Conservation (phyloP, 768 basidiomycete genomes). For the Cystobasidium onofrii region DNA sequence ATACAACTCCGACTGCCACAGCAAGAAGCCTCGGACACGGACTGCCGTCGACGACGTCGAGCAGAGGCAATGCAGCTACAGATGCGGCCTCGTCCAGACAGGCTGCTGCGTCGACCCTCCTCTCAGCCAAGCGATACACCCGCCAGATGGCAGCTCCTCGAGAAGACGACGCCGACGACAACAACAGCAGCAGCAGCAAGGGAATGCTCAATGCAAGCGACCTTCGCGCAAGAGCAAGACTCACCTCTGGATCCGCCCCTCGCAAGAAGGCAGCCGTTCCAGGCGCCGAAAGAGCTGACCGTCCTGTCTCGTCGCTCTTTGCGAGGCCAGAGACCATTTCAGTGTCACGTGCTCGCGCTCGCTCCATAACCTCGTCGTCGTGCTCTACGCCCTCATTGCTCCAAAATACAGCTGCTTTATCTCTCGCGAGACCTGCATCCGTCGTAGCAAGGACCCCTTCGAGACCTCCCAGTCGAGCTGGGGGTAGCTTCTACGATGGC, state of each 20-base stretch:
- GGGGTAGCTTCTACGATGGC: background rate
- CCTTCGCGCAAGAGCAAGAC: slow-evolving; percentile 34
- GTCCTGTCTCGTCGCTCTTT: background rate
- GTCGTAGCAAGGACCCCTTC: background rate
- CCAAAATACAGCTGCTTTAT: slow-evolving; percentile 1
- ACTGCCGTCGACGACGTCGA: background rate
- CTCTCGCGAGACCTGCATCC: background rate
- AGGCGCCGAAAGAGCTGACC: slow-evolving; percentile 40
- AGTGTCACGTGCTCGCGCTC: slow-evolving; percentile 21
- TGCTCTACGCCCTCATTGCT: background rate
- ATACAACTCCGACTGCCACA: too few species aligned
- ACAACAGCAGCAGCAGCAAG: background rate
- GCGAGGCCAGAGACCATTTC: background rate
- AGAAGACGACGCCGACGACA: background rate
- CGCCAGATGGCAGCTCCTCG: slow-evolving; percentile 16
- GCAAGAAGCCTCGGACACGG: background rate
- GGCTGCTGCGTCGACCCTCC: background rate
- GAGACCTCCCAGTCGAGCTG: slow-evolving; percentile 8
- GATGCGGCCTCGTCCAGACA: background rate
- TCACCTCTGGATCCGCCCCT: slow-evolving; percentile 37
- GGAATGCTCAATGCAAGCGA: slow-evolving; percentile 5
- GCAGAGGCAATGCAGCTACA: too few species aligned
- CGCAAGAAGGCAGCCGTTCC: slow-evolving; percentile 34
- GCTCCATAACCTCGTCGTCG: slow-evolving; percentile 3
- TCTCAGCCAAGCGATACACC: slow-evolving; percentile 24